These are phyloP conservation scores for Wallacemonas collosoma DNA, from an alignment of 208 protist genomes.

Conservation along the genomic window DNA sequence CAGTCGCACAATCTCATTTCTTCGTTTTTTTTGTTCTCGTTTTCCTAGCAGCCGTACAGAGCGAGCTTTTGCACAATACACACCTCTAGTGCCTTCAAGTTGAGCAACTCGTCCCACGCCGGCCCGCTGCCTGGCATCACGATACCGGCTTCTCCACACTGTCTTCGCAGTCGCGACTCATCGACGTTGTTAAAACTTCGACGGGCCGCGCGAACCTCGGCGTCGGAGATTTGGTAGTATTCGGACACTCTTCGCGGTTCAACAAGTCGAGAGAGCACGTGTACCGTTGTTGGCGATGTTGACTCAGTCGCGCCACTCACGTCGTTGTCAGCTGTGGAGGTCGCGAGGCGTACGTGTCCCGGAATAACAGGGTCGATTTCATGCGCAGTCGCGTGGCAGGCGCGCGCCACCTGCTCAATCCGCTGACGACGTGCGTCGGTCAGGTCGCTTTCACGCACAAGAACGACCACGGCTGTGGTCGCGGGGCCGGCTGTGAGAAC, in stretches of 20 bases:
- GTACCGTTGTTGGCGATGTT: neutral
- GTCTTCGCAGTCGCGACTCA: constrained; percentile 1
- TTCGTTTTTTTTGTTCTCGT: neutral
- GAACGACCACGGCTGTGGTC: constrained; percentile 54
- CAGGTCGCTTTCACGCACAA: constrained; percentile 22
- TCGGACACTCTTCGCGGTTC: constrained; percentile 14
- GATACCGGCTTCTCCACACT: constrained; percentile 2
- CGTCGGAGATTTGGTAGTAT: constrained; percentile 35
- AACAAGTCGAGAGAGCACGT: neutral
- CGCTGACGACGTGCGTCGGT: neutral
- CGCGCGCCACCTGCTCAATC: neutral
- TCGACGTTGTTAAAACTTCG: constrained; percentile 13
- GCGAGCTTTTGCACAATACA: constrained; percentile 62
- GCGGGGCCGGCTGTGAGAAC: constrained; percentile 47
- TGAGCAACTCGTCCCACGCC: constrained; percentile 8
- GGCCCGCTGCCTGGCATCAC: neutral
- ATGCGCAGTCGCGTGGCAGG: neutral
- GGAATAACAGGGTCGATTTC: constrained; percentile 3
- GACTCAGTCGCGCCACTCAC: neutral
- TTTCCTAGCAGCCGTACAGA: constrained; percentile 37
- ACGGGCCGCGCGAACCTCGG: constrained; percentile 25
- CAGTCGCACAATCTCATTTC: neutral
- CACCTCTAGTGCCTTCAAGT: constrained; percentile 42
- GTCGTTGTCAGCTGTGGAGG: neutral
- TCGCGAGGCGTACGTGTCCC: neutral